phyloP scores from a whole-genome alignment of 768 basidiomycete species.

The Tremella fuciformis region DNA sequence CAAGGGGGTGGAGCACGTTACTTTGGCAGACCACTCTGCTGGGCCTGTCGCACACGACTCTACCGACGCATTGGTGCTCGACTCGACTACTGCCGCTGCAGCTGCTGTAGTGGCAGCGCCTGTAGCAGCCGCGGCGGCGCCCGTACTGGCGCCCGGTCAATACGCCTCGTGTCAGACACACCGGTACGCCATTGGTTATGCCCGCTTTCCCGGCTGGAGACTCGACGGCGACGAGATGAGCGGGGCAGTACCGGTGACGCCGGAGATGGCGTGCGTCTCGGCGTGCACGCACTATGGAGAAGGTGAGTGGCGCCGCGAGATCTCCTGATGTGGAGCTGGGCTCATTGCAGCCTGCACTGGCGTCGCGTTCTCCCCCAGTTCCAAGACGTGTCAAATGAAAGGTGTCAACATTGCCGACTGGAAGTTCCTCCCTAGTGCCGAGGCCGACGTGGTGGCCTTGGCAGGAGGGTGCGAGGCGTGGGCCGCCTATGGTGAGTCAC shows the following conservation, averaged over 20 bases:
- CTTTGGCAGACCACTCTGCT: no score
- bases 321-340: not conserved
- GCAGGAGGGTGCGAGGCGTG: conserved; percentile 3
- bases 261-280: not conserved
- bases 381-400: not conserved
- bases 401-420: not conserved
- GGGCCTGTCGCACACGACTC: no score
- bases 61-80: no score
- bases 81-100: no score
- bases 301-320: not conserved
- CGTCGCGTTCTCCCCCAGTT: not conserved
- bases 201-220: conserved; percentile 36
- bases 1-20: no score
- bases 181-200: conserved; percentile 20
- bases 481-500: conserved; percentile 2
- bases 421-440: not conserved
- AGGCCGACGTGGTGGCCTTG: not conserved
- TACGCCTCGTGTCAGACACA: no score
- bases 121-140: no score
- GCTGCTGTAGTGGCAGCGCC: no score
- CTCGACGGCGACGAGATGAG: conserved; percentile 32
- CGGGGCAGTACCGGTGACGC: conserved; percentile 2
- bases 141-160: no score
- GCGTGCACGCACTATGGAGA: conserved; percentile 1
- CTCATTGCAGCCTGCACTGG: not conserved